These are phyloP conservation scores for Xylariaceae sp. DNA, from an alignment of 2,329 filamentous ascomycete genomes.

Conservation along the genomic window DNA sequence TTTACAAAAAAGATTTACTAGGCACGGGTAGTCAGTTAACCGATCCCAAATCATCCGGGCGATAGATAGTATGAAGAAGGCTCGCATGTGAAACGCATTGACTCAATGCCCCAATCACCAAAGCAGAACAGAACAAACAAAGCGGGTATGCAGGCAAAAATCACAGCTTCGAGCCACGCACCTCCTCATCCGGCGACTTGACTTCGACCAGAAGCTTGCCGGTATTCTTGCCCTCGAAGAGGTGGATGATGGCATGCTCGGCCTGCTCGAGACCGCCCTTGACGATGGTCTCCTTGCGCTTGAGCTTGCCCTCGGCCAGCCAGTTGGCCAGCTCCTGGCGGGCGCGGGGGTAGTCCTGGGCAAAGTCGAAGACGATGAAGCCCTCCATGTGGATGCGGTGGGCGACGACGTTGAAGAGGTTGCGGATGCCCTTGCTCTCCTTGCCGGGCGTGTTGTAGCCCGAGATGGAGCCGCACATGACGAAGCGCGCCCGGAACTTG, in stretches of 20 bases:
- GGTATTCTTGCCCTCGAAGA: slow-evolving; percentile 66
- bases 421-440: slow-evolving; percentile 42
- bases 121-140: background rate
- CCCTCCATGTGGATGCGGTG: slow-evolving; percentile 59
- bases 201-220: slow-evolving; percentile 59
- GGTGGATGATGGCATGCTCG: slow-evolving; percentile 55
- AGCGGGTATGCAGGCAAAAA: background rate
- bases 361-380: slow-evolving; percentile 69
- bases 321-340: slow-evolving; percentile 58
- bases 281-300: slow-evolving; percentile 65
- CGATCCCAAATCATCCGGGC: no score
- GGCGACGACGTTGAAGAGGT: slow-evolving; percentile 26
- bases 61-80: no score
- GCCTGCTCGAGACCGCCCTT: slow-evolving; percentile 62
- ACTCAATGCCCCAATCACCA: background rate
- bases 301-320: slow-evolving; percentile 66
- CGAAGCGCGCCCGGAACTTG: slow-evolving; percentile 57
- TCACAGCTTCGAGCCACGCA: slow-evolving; percentile 24
- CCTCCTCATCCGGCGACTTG: slow-evolving; percentile 33
- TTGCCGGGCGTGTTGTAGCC: slow-evolving; percentile 58
- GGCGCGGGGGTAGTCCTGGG: slow-evolving; percentile 51
- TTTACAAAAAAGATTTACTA: no score
- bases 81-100: background rate
- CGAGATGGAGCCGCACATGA: slow-evolving; percentile 66
- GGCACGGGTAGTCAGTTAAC: no score